Evolutionary conservation across 2,329 filamentous ascomycete genomes (phyloP), one percentile per base, ranked within the genome.

Genomic region (Aspergillus niger): DNA sequence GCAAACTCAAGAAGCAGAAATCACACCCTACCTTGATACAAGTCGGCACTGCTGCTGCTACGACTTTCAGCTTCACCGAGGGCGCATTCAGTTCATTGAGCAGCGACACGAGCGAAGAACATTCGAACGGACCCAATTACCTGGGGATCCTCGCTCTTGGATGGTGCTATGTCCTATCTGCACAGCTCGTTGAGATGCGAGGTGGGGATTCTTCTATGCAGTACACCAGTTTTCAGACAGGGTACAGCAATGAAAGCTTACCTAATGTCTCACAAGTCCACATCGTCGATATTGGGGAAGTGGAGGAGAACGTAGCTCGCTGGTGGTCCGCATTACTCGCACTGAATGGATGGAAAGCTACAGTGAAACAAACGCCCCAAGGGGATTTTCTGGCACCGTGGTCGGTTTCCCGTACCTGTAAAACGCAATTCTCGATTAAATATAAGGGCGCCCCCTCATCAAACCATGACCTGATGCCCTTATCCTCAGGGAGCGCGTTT

Each of bases 261-360:
- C 5, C 30, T 0, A 10, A 32, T 5, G 0, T 10, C 30, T 32
- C 30, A 32, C 30, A 32, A 32, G 30, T 5, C 30, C 15, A 50
- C 22, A 20, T 32, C 15, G 41, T 67, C 8, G 63, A 68, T 44
- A 13, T 67, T 47, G 63, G 65, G 8, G 58, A 65, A 38, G 57
- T 36, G 2, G 44, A 65, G 38, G 62, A 61, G 6, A 26, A 55
- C n/a, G 36, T 53, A 4, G 41, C 49, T 44, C 50, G 58, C 10
- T 67, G 66, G 65, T 68, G 63, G 66, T 63, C 60, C 8, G 55
- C 63, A 15, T 58, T 66, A 50, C 63, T 68, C 1, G 65, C 62
- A 24, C 60, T 28, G 43, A 6, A 24, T 10, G 36, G 65, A 3
- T 66, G 60, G 66, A 58, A 54, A 54, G 63, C 55, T 7, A 38